Evolutionary conservation across 2,329 filamentous ascomycete species (phyloP).

Genomic region (Xylaria digitata): DNA sequence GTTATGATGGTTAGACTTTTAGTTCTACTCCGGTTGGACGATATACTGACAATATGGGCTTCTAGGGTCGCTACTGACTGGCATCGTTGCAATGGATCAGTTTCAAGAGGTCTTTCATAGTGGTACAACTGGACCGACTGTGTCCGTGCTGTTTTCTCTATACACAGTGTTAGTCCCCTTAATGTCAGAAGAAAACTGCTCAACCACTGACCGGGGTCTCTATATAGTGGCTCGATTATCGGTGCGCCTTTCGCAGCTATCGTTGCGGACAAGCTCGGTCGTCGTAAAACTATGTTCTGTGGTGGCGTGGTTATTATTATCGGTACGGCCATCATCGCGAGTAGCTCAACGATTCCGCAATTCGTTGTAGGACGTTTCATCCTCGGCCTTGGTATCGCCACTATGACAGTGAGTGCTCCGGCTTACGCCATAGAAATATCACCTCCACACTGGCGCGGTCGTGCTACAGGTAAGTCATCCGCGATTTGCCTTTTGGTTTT

Average conservation of each 20-base stretch:
- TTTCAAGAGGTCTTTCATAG: constrained; percentile 56
- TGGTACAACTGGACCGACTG: constrained; percentile 53
- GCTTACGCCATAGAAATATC: constrained; percentile 61
- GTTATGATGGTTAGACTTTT: constrained; percentile 56
- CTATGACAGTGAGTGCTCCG: constrained; percentile 62
- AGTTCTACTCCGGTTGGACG: background rate
- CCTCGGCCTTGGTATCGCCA: constrained; percentile 59
- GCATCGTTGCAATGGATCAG: constrained; percentile 57
- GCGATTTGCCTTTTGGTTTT: background rate
- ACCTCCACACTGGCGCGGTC: constrained; percentile 63
- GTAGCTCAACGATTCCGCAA: constrained; percentile 52
- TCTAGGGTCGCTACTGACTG: constrained; percentile 58
- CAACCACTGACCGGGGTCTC: constrained; percentile 19
- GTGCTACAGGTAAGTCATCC: constrained; percentile 53
- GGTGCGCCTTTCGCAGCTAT: constrained; percentile 57
- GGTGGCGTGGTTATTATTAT: constrained; percentile 59
- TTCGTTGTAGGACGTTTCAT: constrained; percentile 61
- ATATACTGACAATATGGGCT: constrained; percentile 26
- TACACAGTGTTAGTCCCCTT: constrained; percentile 59
- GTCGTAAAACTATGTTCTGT: constrained; percentile 58
- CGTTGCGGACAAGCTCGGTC: constrained; percentile 58
- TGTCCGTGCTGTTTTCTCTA: constrained; percentile 59
- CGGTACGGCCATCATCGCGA: constrained; percentile 58
- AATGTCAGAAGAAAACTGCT: background rate
- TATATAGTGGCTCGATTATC: constrained; percentile 55